Conservation (phyloP, 2,329 filamentous ascomycete genomes). For the Aspergillus fischeri region DNA sequence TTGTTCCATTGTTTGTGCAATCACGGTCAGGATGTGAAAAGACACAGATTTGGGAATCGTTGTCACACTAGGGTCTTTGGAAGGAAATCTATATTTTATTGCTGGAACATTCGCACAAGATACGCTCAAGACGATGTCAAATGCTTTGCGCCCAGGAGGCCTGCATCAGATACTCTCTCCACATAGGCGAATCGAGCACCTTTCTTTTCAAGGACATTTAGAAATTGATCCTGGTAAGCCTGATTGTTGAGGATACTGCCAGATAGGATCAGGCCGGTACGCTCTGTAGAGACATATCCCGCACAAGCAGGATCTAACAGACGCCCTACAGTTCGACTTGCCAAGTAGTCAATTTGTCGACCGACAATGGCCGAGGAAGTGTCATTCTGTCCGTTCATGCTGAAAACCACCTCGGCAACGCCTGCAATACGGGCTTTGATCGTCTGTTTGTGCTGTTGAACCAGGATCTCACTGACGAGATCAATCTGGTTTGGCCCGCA, state of each 20-base stretch:
- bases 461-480: slow-evolving; percentile 16
- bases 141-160: background rate
- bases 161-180: background rate
- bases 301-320: slow-evolving; percentile 10
- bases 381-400: background rate
- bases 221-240: slow-evolving; percentile 7
- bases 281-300: slow-evolving; percentile 4
- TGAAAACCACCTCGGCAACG: slow-evolving; percentile 12
- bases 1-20: no score
- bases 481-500: slow-evolving; percentile 5
- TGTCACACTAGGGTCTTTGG: no score
- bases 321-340: slow-evolving; percentile 12
- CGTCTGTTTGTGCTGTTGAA: background rate
- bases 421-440: slow-evolving; percentile 17
- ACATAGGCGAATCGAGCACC: slow-evolving; percentile 1
- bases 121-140: background rate
- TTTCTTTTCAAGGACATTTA: background rate
- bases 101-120: no score
- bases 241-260: slow-evolving; percentile 19
- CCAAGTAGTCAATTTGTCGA: slow-evolving; percentile 5
- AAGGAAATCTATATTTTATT: no score
- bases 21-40: no score
- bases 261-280: slow-evolving; percentile 15
- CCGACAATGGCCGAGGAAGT: slow-evolving; percentile 13
- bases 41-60: no score